Conservation (phyloP, 768 basidiomycete species). For the Agrocybe pediades region DNA sequence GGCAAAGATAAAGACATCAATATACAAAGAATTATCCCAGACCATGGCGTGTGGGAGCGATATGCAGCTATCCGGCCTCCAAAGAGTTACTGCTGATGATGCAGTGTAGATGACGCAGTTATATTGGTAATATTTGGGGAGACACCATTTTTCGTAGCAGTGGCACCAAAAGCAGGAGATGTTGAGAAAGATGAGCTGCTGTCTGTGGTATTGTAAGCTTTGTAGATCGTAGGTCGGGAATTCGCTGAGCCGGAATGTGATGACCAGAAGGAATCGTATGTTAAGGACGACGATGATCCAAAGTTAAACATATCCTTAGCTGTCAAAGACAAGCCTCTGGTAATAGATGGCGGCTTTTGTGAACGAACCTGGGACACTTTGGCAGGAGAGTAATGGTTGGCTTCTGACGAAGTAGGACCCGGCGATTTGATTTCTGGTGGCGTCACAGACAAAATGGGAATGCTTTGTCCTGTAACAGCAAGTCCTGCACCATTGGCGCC, state of each 20-base stretch:
- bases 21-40: constrained; percentile 14
- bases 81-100: constrained; percentile 3
- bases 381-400: constrained; percentile 21
- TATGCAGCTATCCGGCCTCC: constrained; percentile 6
- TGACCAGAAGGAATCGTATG: constrained; percentile 69
- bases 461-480: too few species aligned
- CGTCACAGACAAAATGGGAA: constrained; percentile 4
- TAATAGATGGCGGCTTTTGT: constrained; percentile 16
- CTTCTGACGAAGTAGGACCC: constrained; percentile 8
- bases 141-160: constrained; percentile 9
- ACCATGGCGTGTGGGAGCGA: constrained; percentile 8
- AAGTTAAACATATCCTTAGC: constrained; percentile 29
- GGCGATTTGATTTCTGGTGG: constrained; percentile 17
- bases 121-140: background rate
- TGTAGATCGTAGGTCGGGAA: constrained; percentile 13
- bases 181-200: constrained; percentile 7
- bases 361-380: constrained; percentile 19
- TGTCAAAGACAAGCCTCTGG: constrained; percentile 20
- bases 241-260: constrained; percentile 39
- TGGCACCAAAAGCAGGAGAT: constrained; percentile 15
- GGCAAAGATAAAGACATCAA: constrained; percentile 17
- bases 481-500: too few species aligned
- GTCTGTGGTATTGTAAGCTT: constrained; percentile 4
- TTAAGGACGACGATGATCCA: constrained; percentile 36
- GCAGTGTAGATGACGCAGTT: constrained; percentile 4